A percentile compares a stretch with the other conserved stretches of the same genome.
Conservation (phyloP, 306 rosid species). For the Trifolium dubium region DNA sequence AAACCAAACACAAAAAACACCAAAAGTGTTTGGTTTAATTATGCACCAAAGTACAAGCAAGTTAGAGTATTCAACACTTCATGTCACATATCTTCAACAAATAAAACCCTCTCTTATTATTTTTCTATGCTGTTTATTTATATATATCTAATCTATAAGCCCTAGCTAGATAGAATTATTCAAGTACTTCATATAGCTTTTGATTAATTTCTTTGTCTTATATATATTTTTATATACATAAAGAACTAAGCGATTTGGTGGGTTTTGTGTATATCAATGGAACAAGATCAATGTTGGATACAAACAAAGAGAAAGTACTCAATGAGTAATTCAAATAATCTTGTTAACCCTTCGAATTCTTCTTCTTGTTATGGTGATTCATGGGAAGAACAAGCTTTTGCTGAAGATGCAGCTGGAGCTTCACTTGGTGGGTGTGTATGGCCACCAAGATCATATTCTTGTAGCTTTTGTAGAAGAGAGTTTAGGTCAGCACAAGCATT, state of each 20-base stretch:
- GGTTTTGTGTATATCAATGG: constrained; percentile 50
- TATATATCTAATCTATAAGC: constrained; percentile 11
- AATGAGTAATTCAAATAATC: constrained; percentile 39
- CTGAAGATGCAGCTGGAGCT: constrained; percentile 70
- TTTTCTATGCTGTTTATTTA: constrained; percentile 1
- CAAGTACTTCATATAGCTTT: constrained; percentile 17
- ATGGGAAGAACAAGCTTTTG: constrained; percentile 98
- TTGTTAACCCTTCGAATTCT: constrained; percentile 25
- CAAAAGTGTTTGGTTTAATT: constrained; percentile 30
- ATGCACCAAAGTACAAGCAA: constrained; percentile 18
- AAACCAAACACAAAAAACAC: constrained; percentile 39
- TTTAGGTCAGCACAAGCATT: constrained; percentile 95
- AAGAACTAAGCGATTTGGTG: constrained; percentile 7
- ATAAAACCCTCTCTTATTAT: constrained; percentile 35
- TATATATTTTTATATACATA: background rate
- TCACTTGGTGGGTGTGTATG: constrained; percentile 84
- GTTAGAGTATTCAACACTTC: constrained; percentile 71
- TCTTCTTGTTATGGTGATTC: constrained; percentile 57
- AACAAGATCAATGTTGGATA: constrained; percentile 66
- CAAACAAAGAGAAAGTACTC: constrained; percentile 66
- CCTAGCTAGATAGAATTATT: background rate
- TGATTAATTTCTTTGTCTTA: constrained; percentile 17
- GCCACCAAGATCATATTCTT: constrained; percentile 95
- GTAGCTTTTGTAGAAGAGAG: constrained; percentile 91
- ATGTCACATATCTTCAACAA: constrained; percentile 47